phyloP scores from a whole-genome alignment of 371 early-diverging fungal species.

The Apophysomyces sp. region DNA sequence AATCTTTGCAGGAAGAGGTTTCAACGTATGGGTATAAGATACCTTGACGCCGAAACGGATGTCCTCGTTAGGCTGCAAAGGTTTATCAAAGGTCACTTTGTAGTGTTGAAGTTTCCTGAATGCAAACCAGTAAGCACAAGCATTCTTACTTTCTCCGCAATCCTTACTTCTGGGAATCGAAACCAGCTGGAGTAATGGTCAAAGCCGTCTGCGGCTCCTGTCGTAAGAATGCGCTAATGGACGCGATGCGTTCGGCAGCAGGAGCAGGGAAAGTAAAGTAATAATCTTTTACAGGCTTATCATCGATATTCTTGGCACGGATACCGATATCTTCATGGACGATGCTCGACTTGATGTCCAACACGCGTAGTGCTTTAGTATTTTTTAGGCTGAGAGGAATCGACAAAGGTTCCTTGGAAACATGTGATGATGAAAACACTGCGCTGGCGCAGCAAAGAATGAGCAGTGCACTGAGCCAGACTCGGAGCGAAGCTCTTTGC shows the following conservation, averaged over 20 bases:
- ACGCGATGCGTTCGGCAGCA: conserved; percentile 36
- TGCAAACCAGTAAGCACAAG: background rate
- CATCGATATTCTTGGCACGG: conserved; percentile 52
- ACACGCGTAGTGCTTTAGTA: conserved; percentile 58
- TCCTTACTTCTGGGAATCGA: conserved; percentile 43
- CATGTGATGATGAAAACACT: conserved; percentile 4
- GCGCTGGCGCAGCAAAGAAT: background rate
- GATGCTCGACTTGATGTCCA: conserved; percentile 64
- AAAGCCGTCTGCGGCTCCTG: conserved; percentile 48
- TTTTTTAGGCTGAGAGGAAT: conserved; percentile 52
- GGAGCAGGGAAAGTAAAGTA: conserved; percentile 51
- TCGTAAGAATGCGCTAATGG: conserved; percentile 49
- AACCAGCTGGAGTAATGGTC: conserved; percentile 29
- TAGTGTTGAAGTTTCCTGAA: conserved; percentile 57
- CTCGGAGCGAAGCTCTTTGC: background rate
- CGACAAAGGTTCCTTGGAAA: conserved; percentile 21
- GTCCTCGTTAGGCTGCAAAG: conserved; percentile 65
- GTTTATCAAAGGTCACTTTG: conserved; percentile 57
- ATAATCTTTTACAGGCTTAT: conserved; percentile 45
- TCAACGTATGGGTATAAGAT: conserved; percentile 54
- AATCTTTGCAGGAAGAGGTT: conserved; percentile 72
- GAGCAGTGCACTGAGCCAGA: conserved; percentile 13
- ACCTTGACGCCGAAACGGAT: conserved; percentile 66
- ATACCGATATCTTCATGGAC: conserved; percentile 64
- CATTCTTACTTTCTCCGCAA: background rate